These are phyloP conservation scores for Phytopythium kandeliae DNA, from an alignment of 352 stramenopile species.

Conservation along the genomic window DNA sequence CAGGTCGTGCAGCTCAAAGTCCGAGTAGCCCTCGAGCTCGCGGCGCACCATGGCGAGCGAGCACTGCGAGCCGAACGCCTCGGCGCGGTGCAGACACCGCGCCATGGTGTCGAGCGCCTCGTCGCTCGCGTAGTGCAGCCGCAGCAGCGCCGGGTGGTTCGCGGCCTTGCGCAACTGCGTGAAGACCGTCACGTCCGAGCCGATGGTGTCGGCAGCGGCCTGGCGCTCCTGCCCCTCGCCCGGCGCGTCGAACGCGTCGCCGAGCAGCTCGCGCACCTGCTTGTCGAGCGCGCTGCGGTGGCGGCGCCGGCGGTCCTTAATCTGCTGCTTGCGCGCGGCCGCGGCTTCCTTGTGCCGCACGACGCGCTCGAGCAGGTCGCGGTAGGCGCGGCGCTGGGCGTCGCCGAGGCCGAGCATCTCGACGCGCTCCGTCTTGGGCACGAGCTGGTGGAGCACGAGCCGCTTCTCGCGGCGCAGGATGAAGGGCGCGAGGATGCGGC, in stretches of 20 bases:
- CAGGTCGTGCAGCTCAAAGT: constrained; percentile 95
- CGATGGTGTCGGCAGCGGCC: not conserved
- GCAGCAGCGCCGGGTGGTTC: constrained; percentile 96
- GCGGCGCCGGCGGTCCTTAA: constrained; percentile 54
- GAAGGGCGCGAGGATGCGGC: constrained; percentile 95
- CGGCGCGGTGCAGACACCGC: constrained; percentile 65
- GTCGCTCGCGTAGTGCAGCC: constrained; percentile 69
- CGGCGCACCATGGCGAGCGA: constrained; percentile 81
- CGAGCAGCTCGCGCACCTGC: constrained; percentile 42
- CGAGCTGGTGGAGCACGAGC: constrained; percentile 92
- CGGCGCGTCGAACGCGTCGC: constrained; percentile 8
- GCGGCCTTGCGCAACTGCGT: constrained; percentile 96
- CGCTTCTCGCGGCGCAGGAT: constrained; percentile 95
- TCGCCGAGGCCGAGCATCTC: constrained; percentile 80
- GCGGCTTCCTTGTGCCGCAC: constrained; percentile 52
- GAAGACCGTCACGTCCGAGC: constrained; percentile 81
- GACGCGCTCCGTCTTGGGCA: constrained; percentile 78
- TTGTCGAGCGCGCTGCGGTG: constrained; percentile 42
- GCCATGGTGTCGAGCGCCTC: constrained; percentile 81
- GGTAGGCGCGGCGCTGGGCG: constrained; percentile 85
- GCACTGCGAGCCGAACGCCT: constrained; percentile 84
- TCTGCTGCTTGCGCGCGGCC: constrained; percentile 33
- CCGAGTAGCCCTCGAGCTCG: constrained; percentile 91
- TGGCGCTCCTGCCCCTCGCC: constrained; percentile 1
- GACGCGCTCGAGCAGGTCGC: constrained; percentile 57